Evolutionary conservation across 495 filamentous ascomycete species (phyloP).

Genomic region (Staphylotrichum tortipilum): DNA sequence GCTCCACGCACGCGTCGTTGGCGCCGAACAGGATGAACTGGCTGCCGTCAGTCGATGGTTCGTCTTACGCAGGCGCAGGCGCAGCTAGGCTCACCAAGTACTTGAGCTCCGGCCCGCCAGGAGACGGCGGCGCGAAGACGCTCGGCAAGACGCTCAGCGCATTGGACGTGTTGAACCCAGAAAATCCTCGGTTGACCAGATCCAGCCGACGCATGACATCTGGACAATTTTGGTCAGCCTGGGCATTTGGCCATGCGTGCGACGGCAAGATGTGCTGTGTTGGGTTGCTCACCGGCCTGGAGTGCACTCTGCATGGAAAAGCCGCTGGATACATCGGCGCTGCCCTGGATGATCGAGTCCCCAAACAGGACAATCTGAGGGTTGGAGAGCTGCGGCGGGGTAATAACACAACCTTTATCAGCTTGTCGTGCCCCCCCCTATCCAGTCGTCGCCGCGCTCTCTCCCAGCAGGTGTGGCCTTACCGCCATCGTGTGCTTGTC

Average conservation of each 20-base stretch:
- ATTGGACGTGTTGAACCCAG: slow-evolving; percentile 43
- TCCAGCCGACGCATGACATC: slow-evolving; percentile 37
- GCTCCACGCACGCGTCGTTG: slow-evolving; percentile 68
- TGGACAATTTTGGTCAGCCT: slow-evolving; percentile 7
- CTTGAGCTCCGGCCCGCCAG: slow-evolving; percentile 44
- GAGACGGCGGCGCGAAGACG: slow-evolving; percentile 38
- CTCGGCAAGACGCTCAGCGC: slow-evolving; percentile 33
- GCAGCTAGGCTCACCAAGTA: slow-evolving; percentile 50
- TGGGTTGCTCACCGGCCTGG: slow-evolving; percentile 51
- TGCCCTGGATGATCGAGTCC: slow-evolving; percentile 67
- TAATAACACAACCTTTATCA: slow-evolving; percentile 9
- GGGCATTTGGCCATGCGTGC: too few relatives aligned
- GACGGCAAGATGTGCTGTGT: slow-evolving; percentile 3
- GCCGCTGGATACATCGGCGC: slow-evolving; percentile 47
- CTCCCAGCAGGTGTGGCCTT: too few relatives aligned
- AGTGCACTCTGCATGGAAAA: slow-evolving; percentile 67
- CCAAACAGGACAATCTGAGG: slow-evolving; percentile 72
- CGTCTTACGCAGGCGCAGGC: too few relatives aligned
- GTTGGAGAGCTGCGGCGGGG: slow-evolving; percentile 28
- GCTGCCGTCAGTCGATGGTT: background rate
- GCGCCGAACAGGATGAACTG: slow-evolving; percentile 78
- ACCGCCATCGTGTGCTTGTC: slow-evolving; percentile 14
- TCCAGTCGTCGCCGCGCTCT: too few relatives aligned
- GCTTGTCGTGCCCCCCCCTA: too few relatives aligned
- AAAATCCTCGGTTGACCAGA: slow-evolving; percentile 43